Percentiles rank a stretch among this genome's conserved stretches.
These are phyloP conservation scores for Eucalyptus dawsonii DNA, from an alignment of 345 rosid species.

Conservation along the genomic window DNA sequence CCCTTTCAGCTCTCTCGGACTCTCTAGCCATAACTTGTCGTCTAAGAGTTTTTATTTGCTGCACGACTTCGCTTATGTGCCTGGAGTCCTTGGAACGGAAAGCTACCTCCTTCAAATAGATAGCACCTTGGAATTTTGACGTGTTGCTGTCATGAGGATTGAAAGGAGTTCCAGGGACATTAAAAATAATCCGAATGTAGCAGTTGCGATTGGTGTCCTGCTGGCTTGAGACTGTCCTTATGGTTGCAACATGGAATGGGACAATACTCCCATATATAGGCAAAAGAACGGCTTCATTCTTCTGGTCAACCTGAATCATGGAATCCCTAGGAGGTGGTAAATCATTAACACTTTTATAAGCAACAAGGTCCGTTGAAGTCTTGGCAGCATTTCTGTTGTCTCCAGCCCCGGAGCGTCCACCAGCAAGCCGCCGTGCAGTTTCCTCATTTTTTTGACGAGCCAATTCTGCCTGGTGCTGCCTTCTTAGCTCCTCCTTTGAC, in stretches of 20 bases:
- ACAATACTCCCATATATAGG: conserved; percentile 78
- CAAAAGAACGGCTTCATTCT: conserved; percentile 66
- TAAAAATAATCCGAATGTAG: conserved; percentile 74
- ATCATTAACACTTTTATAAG: conserved; percentile 56
- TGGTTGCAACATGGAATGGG: conserved; percentile 82
- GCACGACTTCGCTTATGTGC: no score
- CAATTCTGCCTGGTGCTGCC: no score
- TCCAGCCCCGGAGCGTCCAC: conserved; percentile 43
- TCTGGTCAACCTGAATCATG: conserved; percentile 78
- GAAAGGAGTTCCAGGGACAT: conserved; percentile 22
- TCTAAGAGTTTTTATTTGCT: no score
- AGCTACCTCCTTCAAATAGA: no score
- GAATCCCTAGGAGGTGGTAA: conserved; percentile 58
- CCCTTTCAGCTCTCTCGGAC: no score
- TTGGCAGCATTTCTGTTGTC: conserved; percentile 41
- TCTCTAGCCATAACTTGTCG: no score
- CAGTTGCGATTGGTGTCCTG: conserved; percentile 66
- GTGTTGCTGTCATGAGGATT: no score
- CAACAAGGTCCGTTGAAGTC: conserved; percentile 22
- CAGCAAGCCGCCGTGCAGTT: background rate
- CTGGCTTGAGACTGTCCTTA: conserved; percentile 78
- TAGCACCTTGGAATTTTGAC: no score
- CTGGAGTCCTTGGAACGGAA: no score
- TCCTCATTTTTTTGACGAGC: no score
- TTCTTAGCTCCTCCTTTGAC: no score